Conservation (phyloP, 2,329 filamentous ascomycete genomes). For the Exophiala bonariae region DNA sequence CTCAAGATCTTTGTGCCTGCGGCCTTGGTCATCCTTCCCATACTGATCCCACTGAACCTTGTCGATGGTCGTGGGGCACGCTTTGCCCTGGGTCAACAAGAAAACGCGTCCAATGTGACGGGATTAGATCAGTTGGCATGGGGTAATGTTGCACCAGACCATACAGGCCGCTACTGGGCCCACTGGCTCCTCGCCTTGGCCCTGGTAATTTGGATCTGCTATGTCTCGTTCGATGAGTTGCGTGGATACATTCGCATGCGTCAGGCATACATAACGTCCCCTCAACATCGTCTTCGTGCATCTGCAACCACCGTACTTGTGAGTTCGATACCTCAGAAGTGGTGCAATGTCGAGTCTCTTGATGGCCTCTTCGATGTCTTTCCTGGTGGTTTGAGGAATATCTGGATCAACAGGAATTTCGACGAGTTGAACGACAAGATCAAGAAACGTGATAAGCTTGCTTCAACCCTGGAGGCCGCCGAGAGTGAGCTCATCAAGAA, state of each 20-base stretch:
- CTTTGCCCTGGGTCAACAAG: constrained; percentile 39
- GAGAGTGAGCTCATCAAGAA: constrained; percentile 80
- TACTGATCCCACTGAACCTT: constrained; percentile 82
- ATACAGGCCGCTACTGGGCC: constrained; percentile 75
- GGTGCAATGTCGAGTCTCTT: constrained; percentile 81
- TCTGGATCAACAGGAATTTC: constrained; percentile 93
- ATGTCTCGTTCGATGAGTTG: constrained; percentile 82
- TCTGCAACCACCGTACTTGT: constrained; percentile 96
- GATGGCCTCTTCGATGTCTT: constrained; percentile 90
- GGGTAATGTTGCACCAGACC: constrained; percentile 72
- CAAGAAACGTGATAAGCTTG: constrained; percentile 69
- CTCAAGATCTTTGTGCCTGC: constrained; percentile 91
- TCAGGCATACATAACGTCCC: constrained; percentile 91
- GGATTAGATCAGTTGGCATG: constrained; percentile 83
- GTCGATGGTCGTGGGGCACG: constrained; percentile 66
- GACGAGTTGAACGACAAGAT: constrained; percentile 84
- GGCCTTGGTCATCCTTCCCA: constrained; percentile 73
- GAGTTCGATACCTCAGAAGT: constrained; percentile 84
- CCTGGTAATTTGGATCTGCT: constrained; percentile 81
- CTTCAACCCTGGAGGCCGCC: constrained; percentile 71
- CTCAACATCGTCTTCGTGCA: constrained; percentile 87
- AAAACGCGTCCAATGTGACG: constrained; percentile 50
- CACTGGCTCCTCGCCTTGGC: constrained; percentile 78
- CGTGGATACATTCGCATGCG: constrained; percentile 87
- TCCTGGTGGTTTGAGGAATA: constrained; percentile 88